Base-by-base conservation (phyloP, 179 eudicot species). In the Silene vulgaris region DNA sequence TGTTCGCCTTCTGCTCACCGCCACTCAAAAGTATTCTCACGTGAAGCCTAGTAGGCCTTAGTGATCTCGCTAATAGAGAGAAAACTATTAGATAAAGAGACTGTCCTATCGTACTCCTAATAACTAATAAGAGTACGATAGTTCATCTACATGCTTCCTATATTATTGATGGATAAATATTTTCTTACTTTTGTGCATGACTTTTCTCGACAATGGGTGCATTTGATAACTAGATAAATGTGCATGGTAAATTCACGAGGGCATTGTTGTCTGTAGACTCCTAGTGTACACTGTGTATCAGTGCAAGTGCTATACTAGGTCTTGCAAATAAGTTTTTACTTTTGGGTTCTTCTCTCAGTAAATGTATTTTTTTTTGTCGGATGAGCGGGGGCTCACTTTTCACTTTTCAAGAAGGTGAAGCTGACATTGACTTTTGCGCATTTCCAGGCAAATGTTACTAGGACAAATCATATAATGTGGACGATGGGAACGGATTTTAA, bases 401-500 rank as follows among this genome's bases (percentile, higher is more conserved):
- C 9, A 8, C 4, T 26, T 48, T 21, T 19, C n/a, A 52, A 54
- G 0, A 73, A 61, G n/a, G 21, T 60, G 63, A 16, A 77, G 63
- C 19, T 76, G 32, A 61, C 50, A 71, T 65, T 17, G 59, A 12
- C 57, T 20, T 76, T 29, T 74, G 65, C 35, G 78, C 40, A 19
- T 81, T 76, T 50, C 56, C 91, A 95, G 99, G 97, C 99, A 64
- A 92, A 92, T 71, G 88, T 95, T 76, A 95, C 97, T 78, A 88
- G 97, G 73, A 86, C 97, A 52, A 89, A 92, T 85, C 99, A 95
- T 79, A 75, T 95, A 72, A 95, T 95, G 99, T 95, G 90, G 89
- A 92, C 97, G 35, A 95, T 95, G 99, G 99, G 99, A 77, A 92
- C 97, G 35, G 99, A 95, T 81, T 95, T 95, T 85, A 86, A 90